Percentiles rank a stretch among this genome's conserved stretches.
Evolutionary conservation across 495 filamentous ascomycete species (phyloP).

Genomic region (Penicillium subrubescens): DNA sequence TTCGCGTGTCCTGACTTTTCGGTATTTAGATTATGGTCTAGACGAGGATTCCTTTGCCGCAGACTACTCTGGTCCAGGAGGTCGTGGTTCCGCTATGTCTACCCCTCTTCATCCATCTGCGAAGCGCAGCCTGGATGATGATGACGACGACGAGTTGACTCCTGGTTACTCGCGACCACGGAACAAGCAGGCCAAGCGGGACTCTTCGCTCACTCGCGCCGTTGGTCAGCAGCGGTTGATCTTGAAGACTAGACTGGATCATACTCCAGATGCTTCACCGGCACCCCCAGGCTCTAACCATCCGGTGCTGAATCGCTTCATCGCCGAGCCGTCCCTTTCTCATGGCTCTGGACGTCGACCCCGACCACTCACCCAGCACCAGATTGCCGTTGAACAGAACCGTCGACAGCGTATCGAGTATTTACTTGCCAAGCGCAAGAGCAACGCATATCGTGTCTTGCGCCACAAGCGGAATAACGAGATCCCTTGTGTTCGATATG

Average conservation of each 20-base stretch:
- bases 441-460: slow-evolving; percentile 61
- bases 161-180: slow-evolving; percentile 38
- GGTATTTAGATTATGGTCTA: slow-evolving; percentile 32
- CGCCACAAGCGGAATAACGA: slow-evolving; percentile 60
- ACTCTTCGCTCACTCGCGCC: slow-evolving; percentile 40
- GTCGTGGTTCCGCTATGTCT: slow-evolving; percentile 43
- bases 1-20: background rate
- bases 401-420: slow-evolving; percentile 85
- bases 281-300: slow-evolving; percentile 51
- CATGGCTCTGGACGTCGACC: slow-evolving; percentile 56
- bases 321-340: slow-evolving; percentile 40
- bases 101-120: slow-evolving; percentile 44
- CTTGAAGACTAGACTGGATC: slow-evolving; percentile 52
- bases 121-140: slow-evolving; percentile 36
- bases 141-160: slow-evolving; percentile 45
- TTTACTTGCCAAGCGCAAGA: slow-evolving; percentile 73
- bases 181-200: slow-evolving; percentile 40
- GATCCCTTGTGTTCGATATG: slow-evolving; percentile 64
- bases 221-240: slow-evolving; percentile 48
- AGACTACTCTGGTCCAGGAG: slow-evolving; percentile 38
- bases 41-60: slow-evolving; percentile 43
- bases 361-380: slow-evolving; percentile 87
- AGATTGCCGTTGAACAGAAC: slow-evolving; percentile 88
- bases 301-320: slow-evolving; percentile 51
- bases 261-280: slow-evolving; percentile 50